phyloP scores from a whole-genome alignment of 257 asterid genomes.

The Parsonsia alboflavescens region DNA sequence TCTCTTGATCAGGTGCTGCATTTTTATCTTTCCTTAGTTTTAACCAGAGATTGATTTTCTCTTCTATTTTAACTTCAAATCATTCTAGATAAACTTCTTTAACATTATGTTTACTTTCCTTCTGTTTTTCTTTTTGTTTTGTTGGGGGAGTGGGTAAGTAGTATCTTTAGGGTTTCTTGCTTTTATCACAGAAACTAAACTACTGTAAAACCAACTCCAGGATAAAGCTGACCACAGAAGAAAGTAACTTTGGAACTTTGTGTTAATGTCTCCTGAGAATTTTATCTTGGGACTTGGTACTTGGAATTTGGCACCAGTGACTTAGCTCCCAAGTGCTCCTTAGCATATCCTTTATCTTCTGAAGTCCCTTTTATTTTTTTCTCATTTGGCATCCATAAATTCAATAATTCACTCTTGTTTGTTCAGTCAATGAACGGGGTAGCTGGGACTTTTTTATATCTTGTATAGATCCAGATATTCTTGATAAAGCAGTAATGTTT shows the following conservation, averaged over 20 bases:
- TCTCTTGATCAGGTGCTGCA: conserved; percentile 82
- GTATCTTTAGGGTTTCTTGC: not conserved
- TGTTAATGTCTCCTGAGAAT: not conserved
- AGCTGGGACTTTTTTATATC: not conserved
- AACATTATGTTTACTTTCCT: too few species aligned
- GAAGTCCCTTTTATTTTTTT: not conserved
- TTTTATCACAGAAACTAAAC: not conserved
- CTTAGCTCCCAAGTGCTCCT: not conserved
- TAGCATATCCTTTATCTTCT: not conserved
- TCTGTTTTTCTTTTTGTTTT: too few species aligned
- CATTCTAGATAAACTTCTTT: not conserved
- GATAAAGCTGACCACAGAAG: not conserved
- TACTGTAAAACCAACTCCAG: not conserved
- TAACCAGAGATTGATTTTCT: not conserved
- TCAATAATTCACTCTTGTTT: not conserved
- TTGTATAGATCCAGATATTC: not conserved
- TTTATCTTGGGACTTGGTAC: not conserved
- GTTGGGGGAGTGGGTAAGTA: too few species aligned
- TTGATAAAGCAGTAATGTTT: not conserved
- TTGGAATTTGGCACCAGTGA: too few species aligned
- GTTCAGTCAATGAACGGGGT: not conserved
- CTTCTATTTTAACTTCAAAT: not conserved
- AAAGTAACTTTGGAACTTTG: not conserved
- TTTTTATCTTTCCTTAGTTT: not conserved
- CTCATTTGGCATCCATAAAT: not conserved